Evolutionary conservation across 2,329 filamentous ascomycete genomes (phyloP), one percentile per base, ranked within the genome.

Genomic region (Mariannaea elegans): DNA sequence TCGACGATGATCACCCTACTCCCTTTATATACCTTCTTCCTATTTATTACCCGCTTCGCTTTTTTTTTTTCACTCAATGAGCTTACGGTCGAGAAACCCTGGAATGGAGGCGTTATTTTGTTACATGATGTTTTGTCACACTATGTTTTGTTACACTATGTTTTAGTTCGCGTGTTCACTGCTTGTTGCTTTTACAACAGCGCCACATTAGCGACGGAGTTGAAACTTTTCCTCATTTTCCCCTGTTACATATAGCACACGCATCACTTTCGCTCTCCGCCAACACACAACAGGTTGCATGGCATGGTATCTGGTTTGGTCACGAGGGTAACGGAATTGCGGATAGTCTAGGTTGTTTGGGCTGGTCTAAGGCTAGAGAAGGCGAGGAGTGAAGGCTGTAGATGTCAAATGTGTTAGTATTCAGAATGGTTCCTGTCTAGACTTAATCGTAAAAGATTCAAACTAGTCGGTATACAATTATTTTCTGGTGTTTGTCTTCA

Each of bases 151-250:
- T 18, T 14, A 42, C 58, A 57, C 31, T 34, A 56, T 51, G 32
- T n/a, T 32, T 27, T 16, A 32, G 50, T 50, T 44, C 12, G 19
- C n/a, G 19, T 44, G 12, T 36, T 14, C 32, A 36, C 32, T 36
- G 39, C 18, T 24, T 27, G 19, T 24, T n/a, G 13, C 4, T 31
- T 38, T 12, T 64, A 51, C 54, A 51, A 39, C 34, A 21, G 66
- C 55, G 50, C 54, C 52, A 73, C 76, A 78, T 77, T 71, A 77
- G 76, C 76, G 76, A 76, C 68, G 76, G 76, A 76, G 76, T 77
- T 77, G 62, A 46, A 52, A 27, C 47, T 34, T 58, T 24, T 54
- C 47, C 34, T 45, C 46, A 29, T 47, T 47, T 56, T 21, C 29
- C 38, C 44, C 31, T 46, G 51, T 53, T 34, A 48, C 39, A 38